Base-by-base conservation (phyloP, 345 rosid genomes). In the Eucalyptus cloeziana region DNA sequence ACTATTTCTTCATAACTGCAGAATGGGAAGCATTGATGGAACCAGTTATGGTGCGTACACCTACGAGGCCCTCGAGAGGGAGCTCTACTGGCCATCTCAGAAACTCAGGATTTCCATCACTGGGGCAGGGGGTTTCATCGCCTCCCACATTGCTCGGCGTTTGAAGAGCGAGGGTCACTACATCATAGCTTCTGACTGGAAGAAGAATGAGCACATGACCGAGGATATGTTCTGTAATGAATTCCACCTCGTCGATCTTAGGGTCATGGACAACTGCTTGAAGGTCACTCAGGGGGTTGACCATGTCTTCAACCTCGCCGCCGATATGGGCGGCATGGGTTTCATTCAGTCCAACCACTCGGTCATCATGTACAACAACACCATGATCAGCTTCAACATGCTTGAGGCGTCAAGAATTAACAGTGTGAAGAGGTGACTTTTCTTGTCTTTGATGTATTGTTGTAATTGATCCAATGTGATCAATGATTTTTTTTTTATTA, bases 321-420 rank as follows among this genome's bases (percentile, higher is more conserved):
- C 99, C 71, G 99, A 98, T 91, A 98, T 98, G 99, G 99, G 99
- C 31, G 99, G 99, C 51, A 98, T 98, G 99, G 99, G 99, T 69
- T 97, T 97, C 90, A 98, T 98, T 87, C 99, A 97, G 96, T 96
- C 99, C 83, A 97, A 98, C 91, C 99, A 98, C 93, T 98, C 99
- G 13, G 99, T 98, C 33, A 98, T 98, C 50, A 96, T 98, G 98
- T 98, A 97, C 87, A 98, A 98, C 93, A 98, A 98, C 88, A 97
- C 99, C 2, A 98, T 98, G 99, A 98, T 98, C 92, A 97, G 99
- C 92, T 96, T 98, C 93, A 98, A 97, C 91, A 97, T 98, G 98
- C 96, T 98, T 9, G 99, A 97, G 93, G 99, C 99, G 31, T 90
- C 97, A 80, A 95, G 99, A 94, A 97, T 98, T 92, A 96, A 89